Evolutionary conservation across 176 grass and related monocot genomes (phyloP), one percentile per base, ranked within the genome.

Genomic region (Alloteropsis semialata): DNA sequence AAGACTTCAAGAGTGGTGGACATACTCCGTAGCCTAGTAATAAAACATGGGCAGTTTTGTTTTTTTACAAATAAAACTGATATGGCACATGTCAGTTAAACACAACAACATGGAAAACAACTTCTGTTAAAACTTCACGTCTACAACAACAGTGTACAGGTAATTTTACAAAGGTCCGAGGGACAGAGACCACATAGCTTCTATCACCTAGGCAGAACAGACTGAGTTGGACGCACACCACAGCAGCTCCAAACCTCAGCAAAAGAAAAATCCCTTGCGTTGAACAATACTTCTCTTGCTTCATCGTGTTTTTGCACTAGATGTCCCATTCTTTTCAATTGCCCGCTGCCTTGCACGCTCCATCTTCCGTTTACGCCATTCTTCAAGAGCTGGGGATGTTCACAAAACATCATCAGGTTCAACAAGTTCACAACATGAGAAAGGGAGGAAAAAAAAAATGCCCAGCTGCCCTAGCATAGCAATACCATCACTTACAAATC

Each of bases 291-390:
- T 18, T 30, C 18, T 48, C 5, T 72, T 13, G 7, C 16, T 45
- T 89, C 78, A 86, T 19, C 13, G 13, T 0, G 57, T 41, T 60
- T 84, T 95, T 0, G 22, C 37, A 28, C 74, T 86, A 37, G 85
- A 77, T 30, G 80, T 84, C 38, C 85, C 89, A 8, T 95, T 93
- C 81, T 95, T 98, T 61, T 86, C 89, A 18, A 95, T 95, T 34
- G 87, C 96, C 33, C 96, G 76, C 76, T 93, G 87, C 83, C 91
- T 93, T 6, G 96, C 96, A 1, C 92, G 86, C 55, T 98, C 96
- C 85, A 98, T 93, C 88, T 95, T 98, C 58, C 92, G 87, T 46
- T 93, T 95, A 25, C 93, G 90, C 92, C 96, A 95, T 74, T 98
- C 96, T 81, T 98, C 96, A 25, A 98, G 45, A 62, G 92, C 96